These are phyloP conservation scores for Chalciporus sp. DNA, from an alignment of 1,284 basidiomycete genomes.

Conservation along the genomic window DNA sequence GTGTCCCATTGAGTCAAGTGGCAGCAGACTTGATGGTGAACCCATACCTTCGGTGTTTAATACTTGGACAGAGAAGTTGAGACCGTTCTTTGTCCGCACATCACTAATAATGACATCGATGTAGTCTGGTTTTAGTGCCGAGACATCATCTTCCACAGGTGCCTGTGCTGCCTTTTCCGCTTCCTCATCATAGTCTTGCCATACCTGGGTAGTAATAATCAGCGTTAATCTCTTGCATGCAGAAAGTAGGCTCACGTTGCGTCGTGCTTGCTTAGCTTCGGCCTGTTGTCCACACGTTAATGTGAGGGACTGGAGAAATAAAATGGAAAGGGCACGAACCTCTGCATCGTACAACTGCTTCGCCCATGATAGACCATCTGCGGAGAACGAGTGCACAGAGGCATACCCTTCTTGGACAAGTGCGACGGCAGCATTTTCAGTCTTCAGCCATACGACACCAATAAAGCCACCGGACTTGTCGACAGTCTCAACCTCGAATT, in stretches of 20 bases:
- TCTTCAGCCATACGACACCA: slow-evolving; percentile 83
- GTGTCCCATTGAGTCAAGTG: not conserved
- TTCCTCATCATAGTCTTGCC: slow-evolving; percentile 78
- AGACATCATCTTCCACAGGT: slow-evolving; percentile 44
- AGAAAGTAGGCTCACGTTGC: slow-evolving; percentile 58
- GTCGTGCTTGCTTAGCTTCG: slow-evolving; percentile 76
- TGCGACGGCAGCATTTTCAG: slow-evolving; percentile 82
- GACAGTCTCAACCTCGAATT: slow-evolving; percentile 86
- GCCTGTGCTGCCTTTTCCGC: slow-evolving; percentile 56
- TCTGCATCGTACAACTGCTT: slow-evolving; percentile 86
- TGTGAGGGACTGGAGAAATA: slow-evolving; percentile 5
- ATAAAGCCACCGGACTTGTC: slow-evolving; percentile 98
- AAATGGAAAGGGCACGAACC: slow-evolving; percentile 40
- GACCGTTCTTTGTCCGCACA: slow-evolving; percentile 73
- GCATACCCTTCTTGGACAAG: slow-evolving; percentile 88
- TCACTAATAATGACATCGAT: slow-evolving; percentile 93
- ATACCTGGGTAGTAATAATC: slow-evolving; percentile 57
- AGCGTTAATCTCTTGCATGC: not conserved
- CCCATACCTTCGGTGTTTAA: slow-evolving; percentile 81
- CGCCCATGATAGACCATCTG: slow-evolving; percentile 78
- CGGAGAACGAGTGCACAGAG: slow-evolving; percentile 86
- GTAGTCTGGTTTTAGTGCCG: slow-evolving; percentile 79
- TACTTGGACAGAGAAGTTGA: slow-evolving; percentile 91
- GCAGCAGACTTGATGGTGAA: not conserved
- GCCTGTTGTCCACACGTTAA: slow-evolving; percentile 44